Evolutionary conservation across 495 filamentous ascomycete species (phyloP).

Genomic region (Penicillium crystallinum): DNA sequence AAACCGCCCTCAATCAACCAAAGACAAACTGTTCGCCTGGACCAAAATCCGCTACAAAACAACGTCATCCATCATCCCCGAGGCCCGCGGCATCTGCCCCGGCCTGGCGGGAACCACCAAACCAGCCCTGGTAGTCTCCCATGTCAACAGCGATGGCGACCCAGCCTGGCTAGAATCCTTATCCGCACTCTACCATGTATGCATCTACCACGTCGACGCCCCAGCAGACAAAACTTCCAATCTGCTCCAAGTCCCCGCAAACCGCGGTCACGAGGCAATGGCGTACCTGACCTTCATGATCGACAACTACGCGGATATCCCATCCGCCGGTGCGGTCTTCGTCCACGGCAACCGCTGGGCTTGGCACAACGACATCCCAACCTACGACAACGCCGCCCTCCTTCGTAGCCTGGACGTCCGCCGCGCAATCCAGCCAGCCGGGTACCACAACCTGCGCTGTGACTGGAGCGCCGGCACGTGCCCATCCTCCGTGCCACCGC

Average conservation of each 20-base stretch:
- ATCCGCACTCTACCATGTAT: slow-evolving; percentile 33
- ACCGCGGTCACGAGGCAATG: slow-evolving; percentile 66
- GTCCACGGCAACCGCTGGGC: slow-evolving; percentile 40
- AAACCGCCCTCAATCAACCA: slow-evolving; percentile 24
- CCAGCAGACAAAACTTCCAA: slow-evolving; percentile 30
- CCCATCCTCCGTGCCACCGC: slow-evolving; percentile 23
- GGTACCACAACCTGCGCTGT: slow-evolving; percentile 45
- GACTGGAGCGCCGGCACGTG: slow-evolving; percentile 43
- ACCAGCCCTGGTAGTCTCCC: slow-evolving; percentile 36
- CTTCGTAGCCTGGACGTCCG: slow-evolving; percentile 29
- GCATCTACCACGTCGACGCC: slow-evolving; percentile 53
- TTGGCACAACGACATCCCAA: slow-evolving; percentile 41
- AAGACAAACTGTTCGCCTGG: slow-evolving; percentile 31
- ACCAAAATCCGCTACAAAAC: slow-evolving; percentile 34
- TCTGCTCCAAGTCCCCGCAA: slow-evolving; percentile 52
- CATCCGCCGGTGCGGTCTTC: slow-evolving; percentile 41
- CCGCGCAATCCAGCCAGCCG: slow-evolving; percentile 25
- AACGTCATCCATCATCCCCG: slow-evolving; percentile 19
- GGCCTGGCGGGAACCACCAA: slow-evolving; percentile 28
- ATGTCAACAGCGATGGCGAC: slow-evolving; percentile 32
- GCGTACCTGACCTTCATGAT: slow-evolving; percentile 63
- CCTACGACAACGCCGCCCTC: slow-evolving; percentile 39
- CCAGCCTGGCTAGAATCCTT: slow-evolving; percentile 33
- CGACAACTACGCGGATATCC: slow-evolving; percentile 58
- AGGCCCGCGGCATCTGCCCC: slow-evolving; percentile 29